A percentile compares a stretch with the other conserved stretches of the same genome.
Conservation (phyloP, 1,139 yeast genomes). For the Hemisphaericaspora xylofermentans region DNA sequence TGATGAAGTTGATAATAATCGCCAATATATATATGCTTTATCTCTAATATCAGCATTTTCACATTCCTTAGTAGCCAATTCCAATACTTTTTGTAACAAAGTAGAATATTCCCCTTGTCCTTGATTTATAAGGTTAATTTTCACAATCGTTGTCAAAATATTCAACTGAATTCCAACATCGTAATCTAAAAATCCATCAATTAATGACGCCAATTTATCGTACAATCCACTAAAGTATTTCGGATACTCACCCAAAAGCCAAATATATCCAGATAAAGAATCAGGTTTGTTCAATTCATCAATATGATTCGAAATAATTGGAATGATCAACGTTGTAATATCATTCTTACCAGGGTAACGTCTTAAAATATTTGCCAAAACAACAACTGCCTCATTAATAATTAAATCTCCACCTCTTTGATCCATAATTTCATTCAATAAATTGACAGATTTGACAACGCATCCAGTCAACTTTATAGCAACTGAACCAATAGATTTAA, state of each 20-base stretch:
- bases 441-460: conserved; percentile 71
- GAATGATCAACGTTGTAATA: conserved; percentile 63
- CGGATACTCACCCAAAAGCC: conserved; percentile 90
- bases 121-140: conserved; percentile 49
- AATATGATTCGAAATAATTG: conserved; percentile 61
- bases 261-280: conserved; percentile 74
- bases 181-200: conserved; percentile 67
- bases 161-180: conserved; percentile 76
- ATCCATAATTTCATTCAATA: conserved; percentile 70
- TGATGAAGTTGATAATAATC: conserved; percentile 64
- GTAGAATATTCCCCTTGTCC: conserved; percentile 26
- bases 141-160: conserved; percentile 75
- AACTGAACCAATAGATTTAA: conserved; percentile 81
- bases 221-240: conserved; percentile 59
- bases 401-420: conserved; percentile 73
- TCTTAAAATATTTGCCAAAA: conserved; percentile 76
- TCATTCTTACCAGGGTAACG: conserved; percentile 66
- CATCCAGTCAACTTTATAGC: conserved; percentile 74
- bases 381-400: conserved; percentile 76
- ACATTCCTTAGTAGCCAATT: conserved; percentile 73
- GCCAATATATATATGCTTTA: conserved; percentile 93
- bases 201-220: conserved; percentile 47
- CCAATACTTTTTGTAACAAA: conserved; percentile 69
- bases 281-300: conserved; percentile 62
- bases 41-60: conserved; percentile 94